Evolutionary conservation across 257 asterid species (phyloP), one percentile per base, ranked within the genome.

Genomic region (Parsonsia alboflavescens): DNA sequence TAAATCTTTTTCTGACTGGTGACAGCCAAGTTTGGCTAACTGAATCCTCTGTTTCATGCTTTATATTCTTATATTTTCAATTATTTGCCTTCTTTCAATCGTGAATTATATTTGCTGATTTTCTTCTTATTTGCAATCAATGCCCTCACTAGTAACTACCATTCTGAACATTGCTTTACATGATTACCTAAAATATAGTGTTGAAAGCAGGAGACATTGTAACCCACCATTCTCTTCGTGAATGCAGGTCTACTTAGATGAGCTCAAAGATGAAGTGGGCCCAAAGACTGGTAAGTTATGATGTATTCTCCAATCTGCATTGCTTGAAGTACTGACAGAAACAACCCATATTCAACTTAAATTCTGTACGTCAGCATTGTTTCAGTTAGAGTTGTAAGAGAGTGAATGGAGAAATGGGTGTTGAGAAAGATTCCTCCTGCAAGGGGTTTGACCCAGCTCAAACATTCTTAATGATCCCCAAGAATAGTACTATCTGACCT

Each of bases 161-260:
- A 39, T 26, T 39, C 16, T 1, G 66, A 54, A 66, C 9, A 19
- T 45, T 50, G 10, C 36, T 19, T 68, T 45, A 16, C 54, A 39
- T 17, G 22, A 44, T 44, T 54, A 30, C 48, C 49, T 77, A 62
- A 19, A 49, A 16, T 53, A 17, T n/a, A 58, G 1, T 41, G 28
- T 63, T 49, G 73, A 21, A 7, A 36, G 65, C 65, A 12, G 12
- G 67, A 9, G 56, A 45, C 62, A 26, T 28, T n/a, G 33, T 53
- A 0, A 65, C 15, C 7, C 45, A 36, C 44, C 21, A 39, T 65
- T 39, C 70, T 65, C 48, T 50, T 71, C 67, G 72, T 67, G 48
- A 67, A 70, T 78, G 74, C 90, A 90, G 97, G 97, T 78, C 76
- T 87, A 89, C 84, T 74, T 81, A 39, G 97, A 90, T 79, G 88